Conservation (phyloP, 345 rosid genomes). For the Euclidium syriacum region DNA sequence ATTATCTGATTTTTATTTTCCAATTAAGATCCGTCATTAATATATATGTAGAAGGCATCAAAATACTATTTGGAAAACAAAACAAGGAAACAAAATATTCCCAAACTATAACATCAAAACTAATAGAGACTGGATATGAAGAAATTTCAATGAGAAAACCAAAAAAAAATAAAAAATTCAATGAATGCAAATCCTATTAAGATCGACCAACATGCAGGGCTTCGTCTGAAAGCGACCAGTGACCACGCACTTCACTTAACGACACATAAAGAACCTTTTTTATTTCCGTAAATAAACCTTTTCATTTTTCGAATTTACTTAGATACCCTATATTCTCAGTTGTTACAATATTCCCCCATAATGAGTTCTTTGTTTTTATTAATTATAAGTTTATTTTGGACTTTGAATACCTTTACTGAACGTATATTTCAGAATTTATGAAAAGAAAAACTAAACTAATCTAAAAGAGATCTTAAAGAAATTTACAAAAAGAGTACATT, state of each 20-base stretch:
- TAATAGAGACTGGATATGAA: background rate
- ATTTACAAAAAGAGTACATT: background rate
- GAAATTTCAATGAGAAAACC: slow-evolving; percentile 18
- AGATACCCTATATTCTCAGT: background rate
- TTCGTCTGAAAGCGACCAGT: slow-evolving; percentile 28
- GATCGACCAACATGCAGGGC: slow-evolving; percentile 28
- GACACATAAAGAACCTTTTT: slow-evolving; percentile 17
- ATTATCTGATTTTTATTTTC: background rate
- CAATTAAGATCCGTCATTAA: background rate
- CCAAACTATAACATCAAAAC: background rate
- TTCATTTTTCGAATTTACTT: background rate
- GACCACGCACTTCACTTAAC: slow-evolving; percentile 24
- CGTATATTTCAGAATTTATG: background rate
- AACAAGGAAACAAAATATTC: background rate
- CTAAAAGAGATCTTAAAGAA: too few species aligned
- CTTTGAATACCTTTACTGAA: background rate
- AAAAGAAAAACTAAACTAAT: background rate
- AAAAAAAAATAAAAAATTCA: too few species aligned
- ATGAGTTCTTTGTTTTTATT: background rate
- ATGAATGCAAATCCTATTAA: slow-evolving; percentile 9
- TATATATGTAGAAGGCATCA: background rate
- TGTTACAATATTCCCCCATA: background rate
- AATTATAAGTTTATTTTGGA: background rate
- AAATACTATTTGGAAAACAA: background rate
- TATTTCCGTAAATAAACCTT: background rate